Evolutionary conservation across 306 rosid species (phyloP).

Genomic region (Rosa chinensis): DNA sequence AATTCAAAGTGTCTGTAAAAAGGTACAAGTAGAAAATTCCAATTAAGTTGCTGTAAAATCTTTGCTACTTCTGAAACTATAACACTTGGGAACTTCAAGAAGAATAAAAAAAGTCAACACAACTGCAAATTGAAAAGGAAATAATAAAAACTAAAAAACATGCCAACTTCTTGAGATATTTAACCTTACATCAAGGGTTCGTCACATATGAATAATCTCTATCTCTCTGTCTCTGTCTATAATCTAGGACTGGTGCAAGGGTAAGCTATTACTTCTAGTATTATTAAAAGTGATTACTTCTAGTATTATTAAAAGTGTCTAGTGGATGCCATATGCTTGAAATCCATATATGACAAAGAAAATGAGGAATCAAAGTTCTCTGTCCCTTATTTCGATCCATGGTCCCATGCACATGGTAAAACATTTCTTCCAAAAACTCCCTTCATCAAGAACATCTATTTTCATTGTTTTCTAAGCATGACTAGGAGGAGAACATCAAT

Average conservation of each 20-base stretch:
- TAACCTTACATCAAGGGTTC: not conserved
- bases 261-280: not conserved
- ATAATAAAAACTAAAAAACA: not conserved
- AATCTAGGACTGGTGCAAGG: not conserved
- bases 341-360: not conserved
- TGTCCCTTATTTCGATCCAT: not conserved
- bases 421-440: not conserved
- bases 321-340: not conserved
- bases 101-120: not conserved
- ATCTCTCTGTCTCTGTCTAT: not conserved
- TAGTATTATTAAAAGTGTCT: not conserved
- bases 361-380: not conserved
- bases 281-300: not conserved
- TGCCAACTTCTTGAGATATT: not conserved
- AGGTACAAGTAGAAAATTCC: not conserved
- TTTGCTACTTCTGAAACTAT: not conserved
- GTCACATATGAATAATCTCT: not conserved
- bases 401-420: not conserved
- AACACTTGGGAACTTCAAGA: not conserved
- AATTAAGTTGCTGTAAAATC: not conserved
- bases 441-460: not conserved
- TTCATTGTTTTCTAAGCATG: not conserved
- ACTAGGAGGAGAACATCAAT: slow-evolving; percentile 5
- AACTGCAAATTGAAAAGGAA: slow-evolving; percentile 1
- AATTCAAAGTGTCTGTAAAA: not conserved